These are phyloP conservation scores for Mortierella sp. DNA, from an alignment of 371 early-diverging fungal genomes.

Conservation along the genomic window DNA sequence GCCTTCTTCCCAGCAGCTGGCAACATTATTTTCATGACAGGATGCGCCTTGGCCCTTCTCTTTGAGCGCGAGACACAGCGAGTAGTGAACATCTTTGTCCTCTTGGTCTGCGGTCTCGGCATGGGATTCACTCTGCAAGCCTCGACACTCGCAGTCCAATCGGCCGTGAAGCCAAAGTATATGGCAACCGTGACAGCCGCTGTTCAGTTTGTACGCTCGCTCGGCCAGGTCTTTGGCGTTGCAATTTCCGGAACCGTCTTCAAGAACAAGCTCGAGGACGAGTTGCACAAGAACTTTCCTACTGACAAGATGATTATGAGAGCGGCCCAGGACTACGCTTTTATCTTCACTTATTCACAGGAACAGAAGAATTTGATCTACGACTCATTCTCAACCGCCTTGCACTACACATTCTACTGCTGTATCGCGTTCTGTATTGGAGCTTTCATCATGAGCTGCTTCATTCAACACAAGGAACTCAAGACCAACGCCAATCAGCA, in stretches of 20 bases:
- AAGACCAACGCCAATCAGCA: slow-evolving; percentile 38
- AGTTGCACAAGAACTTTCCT: slow-evolving; percentile 16
- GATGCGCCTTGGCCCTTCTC: slow-evolving; percentile 56
- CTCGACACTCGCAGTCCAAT: slow-evolving; percentile 63
- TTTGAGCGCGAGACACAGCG: slow-evolving; percentile 23
- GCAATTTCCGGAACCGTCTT: slow-evolving; percentile 63
- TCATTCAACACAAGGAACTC: slow-evolving; percentile 44
- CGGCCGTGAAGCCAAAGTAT: slow-evolving; percentile 53
- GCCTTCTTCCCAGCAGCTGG: slow-evolving; percentile 57
- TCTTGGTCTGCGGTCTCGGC: slow-evolving; percentile 65
- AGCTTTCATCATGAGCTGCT: slow-evolving; percentile 30
- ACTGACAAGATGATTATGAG: slow-evolving; percentile 1
- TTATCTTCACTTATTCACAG: slow-evolving; percentile 3
- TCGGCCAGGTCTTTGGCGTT: slow-evolving; percentile 67
- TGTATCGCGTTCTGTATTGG: slow-evolving; percentile 21
- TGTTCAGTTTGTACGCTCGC: slow-evolving; percentile 57
- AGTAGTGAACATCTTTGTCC: slow-evolving; percentile 41
- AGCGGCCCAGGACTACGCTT: slow-evolving; percentile 14
- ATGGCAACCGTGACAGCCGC: slow-evolving; percentile 63
- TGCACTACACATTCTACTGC: slow-evolving; percentile 38
- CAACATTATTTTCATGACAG: slow-evolving; percentile 56
- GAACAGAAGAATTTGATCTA: slow-evolving; percentile 1
- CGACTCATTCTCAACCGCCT: slow-evolving; percentile 21
- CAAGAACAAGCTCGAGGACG: slow-evolving; percentile 54
- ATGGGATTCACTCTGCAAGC: slow-evolving; percentile 54